These are phyloP conservation scores for Aspergillus proliferans DNA, from an alignment of 2,329 filamentous ascomycete species.

Conservation along the genomic window DNA sequence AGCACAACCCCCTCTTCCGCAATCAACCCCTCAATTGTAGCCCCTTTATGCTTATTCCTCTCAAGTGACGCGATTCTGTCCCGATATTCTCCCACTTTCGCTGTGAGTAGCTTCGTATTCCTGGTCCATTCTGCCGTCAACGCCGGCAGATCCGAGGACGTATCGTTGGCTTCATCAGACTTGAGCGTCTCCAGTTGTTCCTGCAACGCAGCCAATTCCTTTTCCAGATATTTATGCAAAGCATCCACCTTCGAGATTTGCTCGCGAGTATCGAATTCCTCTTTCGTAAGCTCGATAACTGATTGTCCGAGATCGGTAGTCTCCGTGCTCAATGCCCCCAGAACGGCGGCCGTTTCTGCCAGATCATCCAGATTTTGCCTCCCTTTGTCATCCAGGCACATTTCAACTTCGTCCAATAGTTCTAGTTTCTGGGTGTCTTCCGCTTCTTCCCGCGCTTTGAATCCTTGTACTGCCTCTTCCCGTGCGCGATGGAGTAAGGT, in stretches of 20 bases:
- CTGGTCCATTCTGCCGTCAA: constrained; percentile 70
- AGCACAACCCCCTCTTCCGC: constrained; percentile 55
- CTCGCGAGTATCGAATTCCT: constrained; percentile 47
- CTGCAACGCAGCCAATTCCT: constrained; percentile 40
- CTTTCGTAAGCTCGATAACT: constrained; percentile 53
- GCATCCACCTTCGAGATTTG: constrained; percentile 51
- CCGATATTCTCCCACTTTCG: constrained; percentile 62
- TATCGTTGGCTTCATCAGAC: constrained; percentile 43
- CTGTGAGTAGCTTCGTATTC: constrained; percentile 59
- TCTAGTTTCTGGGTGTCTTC: constrained; percentile 29
- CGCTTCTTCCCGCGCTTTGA: constrained; percentile 23
- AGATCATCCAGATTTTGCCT: constrained; percentile 53
- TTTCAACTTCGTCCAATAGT: constrained; percentile 51
- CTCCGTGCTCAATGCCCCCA: constrained; percentile 46
- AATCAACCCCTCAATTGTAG: constrained; percentile 47
- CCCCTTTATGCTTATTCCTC: constrained; percentile 22
- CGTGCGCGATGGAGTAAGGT: constrained; percentile 30
- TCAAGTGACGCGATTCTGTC: constrained; percentile 46
- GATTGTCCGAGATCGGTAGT: constrained; percentile 46
- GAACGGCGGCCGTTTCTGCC: constrained; percentile 45
- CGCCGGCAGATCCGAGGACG: constrained; percentile 54
- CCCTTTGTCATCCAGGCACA: constrained; percentile 50
- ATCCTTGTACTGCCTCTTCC: constrained; percentile 29
- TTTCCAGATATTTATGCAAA: constrained; percentile 53
- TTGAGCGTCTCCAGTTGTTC: constrained; percentile 25